Evolutionary conservation across 208 protist species (phyloP).

Genomic region (Strigomonas oncopelti): DNA sequence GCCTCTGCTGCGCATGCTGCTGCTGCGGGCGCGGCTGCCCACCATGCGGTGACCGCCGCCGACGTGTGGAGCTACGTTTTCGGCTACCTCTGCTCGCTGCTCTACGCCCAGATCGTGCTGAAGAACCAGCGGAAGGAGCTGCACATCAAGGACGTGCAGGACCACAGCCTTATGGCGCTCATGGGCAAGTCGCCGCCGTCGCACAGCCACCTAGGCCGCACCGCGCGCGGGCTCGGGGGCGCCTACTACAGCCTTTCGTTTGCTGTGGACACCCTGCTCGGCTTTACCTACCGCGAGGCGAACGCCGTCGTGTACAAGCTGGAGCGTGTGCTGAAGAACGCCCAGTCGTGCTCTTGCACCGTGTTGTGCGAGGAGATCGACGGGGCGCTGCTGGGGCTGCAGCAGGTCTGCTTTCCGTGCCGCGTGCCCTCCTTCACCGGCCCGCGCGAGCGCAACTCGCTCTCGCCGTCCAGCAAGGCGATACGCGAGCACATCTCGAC

Average conservation of each 20-base stretch:
- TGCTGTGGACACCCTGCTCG: conserved; percentile 66
- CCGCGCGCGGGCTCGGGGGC: conserved; percentile 58
- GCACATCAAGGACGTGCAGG: conserved; percentile 45
- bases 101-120: conserved; percentile 67
- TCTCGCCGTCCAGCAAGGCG: not conserved
- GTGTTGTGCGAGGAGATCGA: conserved; percentile 65
- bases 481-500: conserved; percentile 43
- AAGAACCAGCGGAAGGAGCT: conserved; percentile 59
- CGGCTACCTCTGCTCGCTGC: conserved; percentile 77
- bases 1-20: too few species aligned
- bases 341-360: conserved; percentile 40
- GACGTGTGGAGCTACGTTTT: conserved; percentile 82
- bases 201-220: conserved; percentile 19
- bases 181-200: conserved; percentile 20
- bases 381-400: conserved; percentile 52
- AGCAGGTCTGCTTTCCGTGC: conserved; percentile 43
- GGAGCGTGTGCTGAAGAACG: conserved; percentile 31
- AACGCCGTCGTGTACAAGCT: conserved; percentile 45
- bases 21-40: too few species aligned
- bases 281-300: conserved; percentile 57
- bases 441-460: conserved; percentile 2
- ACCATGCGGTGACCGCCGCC: not conserved
- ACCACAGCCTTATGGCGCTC: conserved; percentile 30
- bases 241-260: conserved; percentile 80
- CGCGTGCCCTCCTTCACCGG: not conserved